Percentiles rank a stretch among this genome's conserved stretches.
phyloP scores from a whole-genome alignment of 768 basidiomycete species.

The Astraeus odoratus region DNA sequence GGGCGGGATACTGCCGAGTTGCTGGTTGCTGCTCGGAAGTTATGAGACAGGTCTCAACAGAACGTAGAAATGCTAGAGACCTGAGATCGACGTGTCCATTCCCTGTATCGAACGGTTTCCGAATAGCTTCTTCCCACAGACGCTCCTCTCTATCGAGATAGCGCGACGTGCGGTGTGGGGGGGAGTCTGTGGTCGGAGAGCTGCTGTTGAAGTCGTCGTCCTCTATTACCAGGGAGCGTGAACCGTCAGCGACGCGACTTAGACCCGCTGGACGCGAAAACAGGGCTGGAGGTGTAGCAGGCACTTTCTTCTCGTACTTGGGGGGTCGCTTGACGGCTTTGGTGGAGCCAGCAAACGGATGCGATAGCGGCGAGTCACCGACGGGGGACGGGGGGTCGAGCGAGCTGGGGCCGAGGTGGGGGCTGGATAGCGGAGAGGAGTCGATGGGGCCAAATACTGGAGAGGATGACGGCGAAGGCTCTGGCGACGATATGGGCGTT shows the following conservation, averaged over 20 bases:
- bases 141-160: constrained; percentile 27
- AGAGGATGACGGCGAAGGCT: constrained; percentile 44
- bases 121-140: constrained; percentile 44
- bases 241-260: constrained; percentile 6
- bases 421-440: constrained; percentile 33
- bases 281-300: constrained; percentile 16
- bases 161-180: constrained; percentile 8
- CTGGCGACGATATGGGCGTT: background rate
- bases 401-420: constrained; percentile 19
- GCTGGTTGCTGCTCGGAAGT: constrained; percentile 24
- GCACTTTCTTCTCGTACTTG: constrained; percentile 36
- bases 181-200: constrained; percentile 8
- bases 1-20: constrained; percentile 44
- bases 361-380: constrained; percentile 9
- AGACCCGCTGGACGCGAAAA: constrained; percentile 12
- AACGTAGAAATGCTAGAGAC: constrained; percentile 29
- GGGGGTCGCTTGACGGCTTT: constrained; percentile 38
- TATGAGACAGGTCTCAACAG: constrained; percentile 8
- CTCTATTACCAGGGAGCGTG: constrained; percentile 20
- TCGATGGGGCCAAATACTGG: constrained; percentile 32
- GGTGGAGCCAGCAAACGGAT: constrained; percentile 58
- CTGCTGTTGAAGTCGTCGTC: constrained; percentile 15
- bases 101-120: constrained; percentile 38
- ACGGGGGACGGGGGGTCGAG: constrained; percentile 26
- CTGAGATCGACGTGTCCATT: constrained; percentile 48